phyloP scores from a whole-genome alignment of 2,329 filamentous ascomycete species.

The Diplodia corticola region DNA sequence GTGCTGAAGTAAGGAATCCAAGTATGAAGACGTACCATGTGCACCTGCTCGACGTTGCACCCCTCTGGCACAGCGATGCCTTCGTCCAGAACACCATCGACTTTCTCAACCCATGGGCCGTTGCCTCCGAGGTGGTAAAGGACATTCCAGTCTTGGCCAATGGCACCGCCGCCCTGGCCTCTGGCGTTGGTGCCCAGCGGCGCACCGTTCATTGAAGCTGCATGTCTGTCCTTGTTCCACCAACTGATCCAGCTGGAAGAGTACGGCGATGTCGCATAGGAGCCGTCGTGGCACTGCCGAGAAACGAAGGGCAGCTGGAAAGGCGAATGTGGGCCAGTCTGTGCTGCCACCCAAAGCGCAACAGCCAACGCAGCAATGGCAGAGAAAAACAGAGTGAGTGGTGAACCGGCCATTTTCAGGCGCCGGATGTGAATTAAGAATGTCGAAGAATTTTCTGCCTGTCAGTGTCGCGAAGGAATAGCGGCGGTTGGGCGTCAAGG shows the following conservation, averaged over 20 bases:
- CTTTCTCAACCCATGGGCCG: constrained; percentile 57
- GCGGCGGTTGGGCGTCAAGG: not conserved
- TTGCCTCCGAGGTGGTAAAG: constrained; percentile 57
- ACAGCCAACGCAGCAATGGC: not conserved
- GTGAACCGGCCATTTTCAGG: not conserved
- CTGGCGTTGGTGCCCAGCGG: not conserved
- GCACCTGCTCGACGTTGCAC: constrained; percentile 58
- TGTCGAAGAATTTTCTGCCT: not conserved
- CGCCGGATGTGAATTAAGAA: no score
- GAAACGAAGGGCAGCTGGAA: not conserved
- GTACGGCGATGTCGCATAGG: constrained; percentile 3
- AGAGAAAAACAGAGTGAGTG: not conserved
- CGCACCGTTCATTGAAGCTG: not conserved
- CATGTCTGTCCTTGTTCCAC: constrained; percentile 6
- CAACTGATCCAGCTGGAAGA: constrained; percentile 16
- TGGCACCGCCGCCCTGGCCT: constrained; percentile 31
- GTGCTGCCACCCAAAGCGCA: constrained; percentile 9
- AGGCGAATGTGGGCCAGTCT: not conserved
- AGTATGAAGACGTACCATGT: constrained; percentile 48
- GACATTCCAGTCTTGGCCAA: constrained; percentile 49
- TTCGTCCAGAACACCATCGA: constrained; percentile 42
- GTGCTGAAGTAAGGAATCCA: not conserved
- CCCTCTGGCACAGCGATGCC: constrained; percentile 48
- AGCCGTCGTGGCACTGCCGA: not conserved
- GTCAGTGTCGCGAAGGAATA: not conserved